phyloP scores from a whole-genome alignment of 176 grass and related monocot genomes.

The Cenchrus fungigraminus region DNA sequence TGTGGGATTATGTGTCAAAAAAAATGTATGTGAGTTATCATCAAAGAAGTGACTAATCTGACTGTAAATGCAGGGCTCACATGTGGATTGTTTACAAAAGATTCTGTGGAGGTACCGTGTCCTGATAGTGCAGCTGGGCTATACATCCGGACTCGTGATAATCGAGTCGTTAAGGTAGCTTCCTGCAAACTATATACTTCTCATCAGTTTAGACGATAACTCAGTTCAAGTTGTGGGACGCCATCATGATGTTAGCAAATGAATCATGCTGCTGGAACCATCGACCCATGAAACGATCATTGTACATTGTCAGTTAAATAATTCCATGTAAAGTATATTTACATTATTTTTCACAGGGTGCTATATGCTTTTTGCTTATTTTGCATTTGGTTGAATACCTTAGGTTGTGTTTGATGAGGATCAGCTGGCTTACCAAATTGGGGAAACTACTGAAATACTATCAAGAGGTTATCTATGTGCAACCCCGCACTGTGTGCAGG shows the following conservation, averaged over 20 bases:
- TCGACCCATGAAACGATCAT: not conserved
- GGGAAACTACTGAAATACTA: constrained; percentile 95
- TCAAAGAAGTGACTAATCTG: not conserved
- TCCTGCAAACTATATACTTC: not conserved
- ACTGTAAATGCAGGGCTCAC: constrained; percentile 72
- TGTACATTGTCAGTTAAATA: not conserved
- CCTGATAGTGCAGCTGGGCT: constrained; percentile 90
- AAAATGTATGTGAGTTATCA: not conserved
- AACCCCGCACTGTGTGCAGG: constrained; percentile 98
- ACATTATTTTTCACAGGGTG: not conserved
- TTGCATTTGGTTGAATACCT: constrained; percentile 12
- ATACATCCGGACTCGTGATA: constrained; percentile 80
- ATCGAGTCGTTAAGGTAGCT: constrained; percentile 70
- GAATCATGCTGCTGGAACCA: not conserved
- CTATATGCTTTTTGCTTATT: not conserved
- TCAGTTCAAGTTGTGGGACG: not conserved
- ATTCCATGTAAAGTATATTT: not conserved
- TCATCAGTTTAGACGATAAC: not conserved
- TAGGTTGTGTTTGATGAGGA: constrained; percentile 85
- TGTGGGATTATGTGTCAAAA: not conserved
- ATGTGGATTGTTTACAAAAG: constrained; percentile 83
- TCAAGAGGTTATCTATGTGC: constrained; percentile 79
- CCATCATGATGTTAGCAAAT: not conserved
- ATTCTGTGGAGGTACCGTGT: constrained; percentile 71
- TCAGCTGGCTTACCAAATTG: constrained; percentile 96